A percentile compares a stretch with the other conserved stretches of the same genome.
phyloP scores from a whole-genome alignment of 202 grass and related monocot genomes.

The Cymbopogon flexuosus region DNA sequence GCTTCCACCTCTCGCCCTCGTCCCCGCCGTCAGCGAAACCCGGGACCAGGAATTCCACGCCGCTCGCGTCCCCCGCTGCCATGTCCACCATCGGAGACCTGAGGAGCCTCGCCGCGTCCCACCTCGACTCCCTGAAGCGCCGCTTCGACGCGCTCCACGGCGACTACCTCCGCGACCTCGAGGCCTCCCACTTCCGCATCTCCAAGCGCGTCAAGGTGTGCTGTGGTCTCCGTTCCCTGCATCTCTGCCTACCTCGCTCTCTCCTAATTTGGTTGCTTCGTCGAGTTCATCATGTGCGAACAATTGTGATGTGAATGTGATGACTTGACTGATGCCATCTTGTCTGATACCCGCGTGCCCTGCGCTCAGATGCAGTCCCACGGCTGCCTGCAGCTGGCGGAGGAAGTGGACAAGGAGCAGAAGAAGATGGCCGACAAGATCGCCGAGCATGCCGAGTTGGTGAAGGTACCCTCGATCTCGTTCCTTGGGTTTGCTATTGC shows the following conservation, averaged over 20 bases:
- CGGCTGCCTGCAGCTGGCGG: slow-evolving; percentile 54
- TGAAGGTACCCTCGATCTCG: slow-evolving; percentile 40
- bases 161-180: slow-evolving; percentile 46
- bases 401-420: slow-evolving; percentile 65
- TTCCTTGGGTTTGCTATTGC: not conserved
- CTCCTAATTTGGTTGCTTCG: not conserved
- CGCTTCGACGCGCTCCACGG: slow-evolving; percentile 52
- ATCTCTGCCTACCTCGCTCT: not conserved
- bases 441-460: slow-evolving; percentile 34
- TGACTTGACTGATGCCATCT: not conserved
- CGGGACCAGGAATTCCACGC: slow-evolving; percentile 7
- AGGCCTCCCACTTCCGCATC: slow-evolving; percentile 55
- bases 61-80: not conserved
- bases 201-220: slow-evolving; percentile 79
- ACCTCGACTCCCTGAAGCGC: slow-evolving; percentile 64
- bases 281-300: too few relatives aligned
- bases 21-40: slow-evolving; percentile 18
- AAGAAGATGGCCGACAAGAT: slow-evolving; percentile 64
- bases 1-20: slow-evolving; percentile 32
- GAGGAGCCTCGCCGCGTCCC: slow-evolving; percentile 45
- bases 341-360: not conserved
- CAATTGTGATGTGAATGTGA: not conserved
- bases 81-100: slow-evolving; percentile 51
- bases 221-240: not conserved
- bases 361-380: slow-evolving; percentile 65